Evolutionary conservation across 768 basidiomycete species (phyloP).

Genomic region (Phlebiopsis flavidoalba): DNA sequence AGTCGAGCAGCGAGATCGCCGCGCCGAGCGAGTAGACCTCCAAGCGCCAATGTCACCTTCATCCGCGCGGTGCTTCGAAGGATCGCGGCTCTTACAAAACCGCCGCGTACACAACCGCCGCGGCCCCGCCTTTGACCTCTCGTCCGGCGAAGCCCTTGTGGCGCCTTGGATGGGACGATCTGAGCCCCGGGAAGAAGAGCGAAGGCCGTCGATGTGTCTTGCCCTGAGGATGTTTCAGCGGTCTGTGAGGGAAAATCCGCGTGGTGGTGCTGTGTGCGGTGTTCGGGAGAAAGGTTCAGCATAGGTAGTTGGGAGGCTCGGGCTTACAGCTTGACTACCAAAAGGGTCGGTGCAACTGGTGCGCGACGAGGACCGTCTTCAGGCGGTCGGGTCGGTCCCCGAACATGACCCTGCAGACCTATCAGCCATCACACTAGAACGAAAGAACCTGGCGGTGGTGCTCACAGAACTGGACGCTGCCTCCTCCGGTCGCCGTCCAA

Average conservation of each 20-base stretch:
- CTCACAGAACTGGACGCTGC: conserved; percentile 24
- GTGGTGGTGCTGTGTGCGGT: conserved; percentile 25
- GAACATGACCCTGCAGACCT: conserved; percentile 44
- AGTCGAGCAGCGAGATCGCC: conserved; percentile 33
- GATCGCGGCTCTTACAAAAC: conserved; percentile 38
- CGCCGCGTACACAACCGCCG: conserved; percentile 37
- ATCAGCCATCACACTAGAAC: too few species aligned
- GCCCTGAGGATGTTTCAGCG: conserved; percentile 30
- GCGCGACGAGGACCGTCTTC: conserved; percentile 29
- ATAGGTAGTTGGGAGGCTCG: too few species aligned
- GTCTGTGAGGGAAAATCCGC: conserved; percentile 46
- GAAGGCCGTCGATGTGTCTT: too few species aligned
- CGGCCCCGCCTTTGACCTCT: too few species aligned
- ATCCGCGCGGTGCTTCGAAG: conserved; percentile 27
- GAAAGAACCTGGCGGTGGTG: not conserved
- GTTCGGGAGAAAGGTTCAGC: not conserved
- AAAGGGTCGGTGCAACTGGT: conserved; percentile 36
- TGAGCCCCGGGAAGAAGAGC: conserved; percentile 49
- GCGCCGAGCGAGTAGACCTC: conserved; percentile 39
- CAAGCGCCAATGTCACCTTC: conserved; percentile 42
- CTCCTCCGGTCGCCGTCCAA: conserved; percentile 48
- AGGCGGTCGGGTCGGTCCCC: conserved; percentile 43
- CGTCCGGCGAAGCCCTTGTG: too few species aligned
- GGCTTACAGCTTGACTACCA: conserved; percentile 24
- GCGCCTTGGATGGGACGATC: conserved; percentile 16